Base-by-base conservation (phyloP, 306 rosid species). In the Casuarina glauca region DNA sequence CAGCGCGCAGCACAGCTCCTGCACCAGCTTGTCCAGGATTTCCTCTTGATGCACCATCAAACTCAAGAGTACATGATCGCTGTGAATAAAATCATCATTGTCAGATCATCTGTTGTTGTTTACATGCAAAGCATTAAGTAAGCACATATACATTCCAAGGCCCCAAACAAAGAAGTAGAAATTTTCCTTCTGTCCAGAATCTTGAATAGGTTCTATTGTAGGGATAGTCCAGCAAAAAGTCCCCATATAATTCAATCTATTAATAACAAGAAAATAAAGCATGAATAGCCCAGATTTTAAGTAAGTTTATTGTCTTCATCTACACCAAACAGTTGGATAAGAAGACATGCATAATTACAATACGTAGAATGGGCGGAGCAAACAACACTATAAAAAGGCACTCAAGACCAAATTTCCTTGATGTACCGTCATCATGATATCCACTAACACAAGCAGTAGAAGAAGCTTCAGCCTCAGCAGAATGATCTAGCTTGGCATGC, bases 21-120 rank as follows among this genome's bases (percentile, higher is more conserved):
- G 91, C 91, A 70, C 91, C 91, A 83, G 91, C 81, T 85, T 50
- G 80, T 81, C 91, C 91, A 66, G 91, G 91, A 81, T 88, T 88
- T 52, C 91, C 91, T 83, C 83, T 88, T 46, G 91, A 88, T 0
- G 89, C 89, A 76, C 91, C 91, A 68, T 88, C 91, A 17, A 88
- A 88, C 84, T 85, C 91, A 82, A 88, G 35, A 58, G 71, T 49
- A 63, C 91, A 85, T 20, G 89, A 76, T 67, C 32, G 54, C 86
- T 88, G 75, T 62, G 74, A 48, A 81, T 74, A 45, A 54, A 84
- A 9, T 78, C 3, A 75, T 68, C 13, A 78, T 69, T 38, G 61
- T 45, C 51, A 32, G 74, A 48, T 82, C 67, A 61, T 36, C 46
- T 68, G 77, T 36, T 72, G 16, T 39, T 4, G n/a, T 78, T 61